Base-by-base conservation (phyloP, 768 basidiomycete genomes). In the Mycena galericulata region DNA sequence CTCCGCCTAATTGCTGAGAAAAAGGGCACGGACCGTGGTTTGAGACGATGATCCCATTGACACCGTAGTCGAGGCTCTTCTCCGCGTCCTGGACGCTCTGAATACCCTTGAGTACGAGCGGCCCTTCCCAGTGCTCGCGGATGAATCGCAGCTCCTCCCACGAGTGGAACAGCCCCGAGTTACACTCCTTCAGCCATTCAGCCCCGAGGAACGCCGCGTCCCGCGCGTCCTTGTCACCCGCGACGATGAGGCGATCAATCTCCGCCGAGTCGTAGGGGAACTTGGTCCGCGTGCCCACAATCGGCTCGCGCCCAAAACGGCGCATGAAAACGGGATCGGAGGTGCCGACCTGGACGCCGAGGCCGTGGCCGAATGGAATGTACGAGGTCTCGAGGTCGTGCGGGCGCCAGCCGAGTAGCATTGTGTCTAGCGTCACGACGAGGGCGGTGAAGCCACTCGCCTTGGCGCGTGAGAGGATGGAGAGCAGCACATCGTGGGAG, bases 251-350 rank as follows among this genome's bases (percentile, higher is more conserved):
- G 55, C 80, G 77, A 71, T 89, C 82, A 58, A 86, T 70, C 63
- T 82, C 83, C 2, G 72, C 76, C 1, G 88, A 79, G 45, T 89
- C 85, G 73, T 93, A 89, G 2, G 92, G 92, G 74, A 90, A 93
- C 41, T 74, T 70, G 2, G 87, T 76, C 27, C 74, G 80, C 71
- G 83, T 75, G 50, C 84, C 71, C 22, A 75, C 69, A 54, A 85
- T 66, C 38, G 87, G 86, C 65, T 87, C 78, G 32, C 83, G 81
- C 46, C 82, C 83, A 67, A 83, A 81, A 34, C 83, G 82, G 1
- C 79, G 80, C 93, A 94, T 94, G 79, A 94, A 95, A 15, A 87
- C 91, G 0, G 94, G 94, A 74, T 95, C 93, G 0, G 91, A 90
- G 9, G 81, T 82, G 55, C 90, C 92, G 27, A 92, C 84, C 74